Evolutionary conservation across 2,329 filamentous ascomycete genomes (phyloP), one percentile per base, ranked within the genome.

Genomic region (Talaromyces funiculosus): DNA sequence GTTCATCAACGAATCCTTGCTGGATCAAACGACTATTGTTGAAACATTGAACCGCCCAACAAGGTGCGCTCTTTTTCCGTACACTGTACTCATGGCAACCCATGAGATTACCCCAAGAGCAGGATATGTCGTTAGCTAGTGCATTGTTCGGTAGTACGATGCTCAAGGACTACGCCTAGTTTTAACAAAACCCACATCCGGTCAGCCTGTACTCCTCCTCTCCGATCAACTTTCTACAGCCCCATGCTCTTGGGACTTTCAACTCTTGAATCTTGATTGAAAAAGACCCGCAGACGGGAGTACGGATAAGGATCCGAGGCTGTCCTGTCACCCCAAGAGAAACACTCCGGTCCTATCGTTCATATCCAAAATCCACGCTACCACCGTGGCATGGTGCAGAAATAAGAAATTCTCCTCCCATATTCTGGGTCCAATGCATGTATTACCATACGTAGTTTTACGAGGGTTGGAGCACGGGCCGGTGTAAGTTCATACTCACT

Each of bases 311-410:
- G 7, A 57, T 57, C 55, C 55, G 55, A 33, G 12, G n/a, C 26
- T 51, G 26, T 20, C 26, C 54, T 47, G 54, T 57, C 42, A 45
- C n/a, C 38, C 42, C 22, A 4, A 43, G 16, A 24, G 31, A 49
- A 57, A 38, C 33, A 47, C 14, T 24, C 55, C 42, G 55, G 20
- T 38, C 42, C 55, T 57, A 49, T 57, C 55, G 45, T 49, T 45
- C 42, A 29, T 49, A 26, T 51, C 29, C 26, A 35, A 20, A 42
- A 57, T 57, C 55, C 40, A 33, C 55, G 55, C 55, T 31, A 49
- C 55, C 16, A 57, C 47, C 29, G 22, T 51, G 47, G 40, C 40
- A 33, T 47, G 45, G 16, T 18, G 42, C 29, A 49, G n/a, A 57
- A 47, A 45, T 47, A 33, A 47, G 43, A 49, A 31, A 49, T 31